Evolutionary conservation across 2,329 filamentous ascomycete genomes (phyloP).

Genomic region (Sclerotinia sclerotiorum): DNA sequence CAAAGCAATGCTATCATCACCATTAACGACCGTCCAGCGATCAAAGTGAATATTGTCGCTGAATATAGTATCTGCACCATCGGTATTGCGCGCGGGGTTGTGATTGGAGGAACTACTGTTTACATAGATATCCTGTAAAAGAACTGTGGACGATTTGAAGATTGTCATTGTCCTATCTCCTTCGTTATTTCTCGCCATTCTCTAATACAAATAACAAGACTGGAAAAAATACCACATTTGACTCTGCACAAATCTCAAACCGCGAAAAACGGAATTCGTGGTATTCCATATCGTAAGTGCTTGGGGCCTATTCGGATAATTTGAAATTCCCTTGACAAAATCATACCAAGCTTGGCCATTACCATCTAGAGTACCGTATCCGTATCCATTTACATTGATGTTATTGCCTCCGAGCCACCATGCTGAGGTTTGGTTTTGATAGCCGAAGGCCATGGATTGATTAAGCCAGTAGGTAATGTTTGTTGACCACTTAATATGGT

Average conservation of each 20-base stretch:
- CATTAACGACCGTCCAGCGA: conserved; percentile 52
- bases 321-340: conserved; percentile 47
- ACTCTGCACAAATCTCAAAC: conserved; percentile 53
- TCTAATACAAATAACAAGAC: too few species aligned
- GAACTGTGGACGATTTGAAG: conserved; percentile 45
- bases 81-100: conserved; percentile 45
- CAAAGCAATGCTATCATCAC: conserved; percentile 54
- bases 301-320: conserved; percentile 52
- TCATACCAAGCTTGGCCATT: conserved; percentile 62
- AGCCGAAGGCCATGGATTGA: conserved; percentile 43
- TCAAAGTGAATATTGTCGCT: conserved; percentile 52
- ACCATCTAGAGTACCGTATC: conserved; percentile 55
- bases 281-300: conserved; percentile 50
- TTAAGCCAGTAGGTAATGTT: conserved; percentile 23
- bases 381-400: conserved; percentile 51
- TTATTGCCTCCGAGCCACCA: conserved; percentile 56
- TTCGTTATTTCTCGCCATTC: not conserved
- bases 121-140: conserved; percentile 53
- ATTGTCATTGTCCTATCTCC: conserved; percentile 44
- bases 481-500: conserved; percentile 8
- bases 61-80: conserved; percentile 53
- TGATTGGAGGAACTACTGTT: conserved; percentile 45
- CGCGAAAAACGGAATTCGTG: conserved; percentile 50
- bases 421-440: conserved; percentile 57
- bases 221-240: conserved; percentile 53